Percentiles rank a stretch among this genome's conserved stretches.
phyloP scores from a whole-genome alignment of 1,284 basidiomycete genomes.

The Rhodotorula sp. region DNA sequence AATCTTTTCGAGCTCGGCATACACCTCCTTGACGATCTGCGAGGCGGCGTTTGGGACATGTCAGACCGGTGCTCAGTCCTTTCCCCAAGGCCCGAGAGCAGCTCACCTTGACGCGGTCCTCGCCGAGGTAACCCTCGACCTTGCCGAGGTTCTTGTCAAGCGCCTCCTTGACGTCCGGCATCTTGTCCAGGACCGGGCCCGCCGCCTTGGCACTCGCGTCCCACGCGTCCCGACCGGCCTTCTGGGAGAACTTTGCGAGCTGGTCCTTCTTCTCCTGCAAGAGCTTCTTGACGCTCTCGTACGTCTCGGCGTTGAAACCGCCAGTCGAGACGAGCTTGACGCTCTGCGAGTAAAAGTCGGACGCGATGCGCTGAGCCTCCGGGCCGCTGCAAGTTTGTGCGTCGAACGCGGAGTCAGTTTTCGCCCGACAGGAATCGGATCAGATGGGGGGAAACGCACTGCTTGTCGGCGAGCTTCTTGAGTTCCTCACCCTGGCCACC shows the following conservation, averaged over 20 bases:
- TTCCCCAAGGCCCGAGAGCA: not conserved
- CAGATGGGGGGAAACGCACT: slow-evolving; percentile 18
- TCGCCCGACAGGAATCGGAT: too few relatives aligned
- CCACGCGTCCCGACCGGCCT: slow-evolving; percentile 44
- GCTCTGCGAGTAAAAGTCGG: slow-evolving; percentile 38
- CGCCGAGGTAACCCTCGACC: slow-evolving; percentile 34
- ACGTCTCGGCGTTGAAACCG: slow-evolving; percentile 42
- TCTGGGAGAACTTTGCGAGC: slow-evolving; percentile 35
- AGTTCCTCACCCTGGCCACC: slow-evolving; percentile 40
- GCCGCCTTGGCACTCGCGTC: slow-evolving; percentile 36
- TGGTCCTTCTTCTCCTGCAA: slow-evolving; percentile 39
- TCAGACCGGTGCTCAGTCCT: not conserved
- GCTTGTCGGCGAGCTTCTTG: slow-evolving; percentile 42
- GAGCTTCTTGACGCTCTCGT: slow-evolving; percentile 39
- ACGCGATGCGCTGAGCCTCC: slow-evolving; percentile 40
- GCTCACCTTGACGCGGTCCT: slow-evolving; percentile 43
- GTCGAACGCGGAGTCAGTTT: too few relatives aligned
- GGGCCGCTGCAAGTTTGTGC: slow-evolving; percentile 34
- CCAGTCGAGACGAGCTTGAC: slow-evolving; percentile 38
- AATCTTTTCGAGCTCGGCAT: slow-evolving; percentile 41
- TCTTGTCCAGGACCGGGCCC: slow-evolving; percentile 41
- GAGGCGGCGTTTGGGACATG: not conserved
- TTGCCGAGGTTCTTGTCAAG: slow-evolving; percentile 34
- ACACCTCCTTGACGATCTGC: slow-evolving; percentile 40
- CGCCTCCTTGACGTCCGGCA: slow-evolving; percentile 43